Percentiles rank a stretch among this genome's conserved stretches.
Evolutionary conservation across 2,329 filamentous ascomycete genomes (phyloP).

Genomic region (Ophiocordyceps camponoti-rufipedis): DNA sequence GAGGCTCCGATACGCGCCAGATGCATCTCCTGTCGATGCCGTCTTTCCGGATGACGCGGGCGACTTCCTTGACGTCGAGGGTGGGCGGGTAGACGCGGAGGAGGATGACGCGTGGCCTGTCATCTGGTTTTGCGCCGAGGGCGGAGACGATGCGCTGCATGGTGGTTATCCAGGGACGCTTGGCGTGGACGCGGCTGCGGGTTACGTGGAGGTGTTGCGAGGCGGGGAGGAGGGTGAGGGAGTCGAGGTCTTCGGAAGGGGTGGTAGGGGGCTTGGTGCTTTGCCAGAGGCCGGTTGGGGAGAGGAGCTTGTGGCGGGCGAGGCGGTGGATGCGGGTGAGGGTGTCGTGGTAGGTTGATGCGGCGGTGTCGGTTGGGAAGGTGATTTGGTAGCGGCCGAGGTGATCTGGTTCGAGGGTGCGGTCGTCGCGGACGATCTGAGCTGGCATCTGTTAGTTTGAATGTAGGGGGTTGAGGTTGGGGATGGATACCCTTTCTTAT

Average conservation of each 20-base stretch:
- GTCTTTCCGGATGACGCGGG: constrained; percentile 21
- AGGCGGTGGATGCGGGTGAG: constrained; percentile 15
- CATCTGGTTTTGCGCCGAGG: constrained; percentile 4
- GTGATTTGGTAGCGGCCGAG: constrained; percentile 50
- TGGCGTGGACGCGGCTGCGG: constrained; percentile 6
- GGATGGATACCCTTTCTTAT: background rate
- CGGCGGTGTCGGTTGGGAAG: constrained; percentile 42
- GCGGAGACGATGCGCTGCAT: constrained; percentile 7
- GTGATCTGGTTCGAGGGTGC: constrained; percentile 35
- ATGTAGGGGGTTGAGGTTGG: background rate
- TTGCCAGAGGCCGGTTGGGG: constrained; percentile 12
- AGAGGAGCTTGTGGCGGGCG: constrained; percentile 12
- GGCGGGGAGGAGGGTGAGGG: constrained; percentile 12
- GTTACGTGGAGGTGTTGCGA: constrained; percentile 6
- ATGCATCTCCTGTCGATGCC: constrained; percentile 14
- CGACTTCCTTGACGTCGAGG: constrained; percentile 15
- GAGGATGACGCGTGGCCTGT: constrained; percentile 12
- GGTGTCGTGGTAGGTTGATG: constrained; percentile 35
- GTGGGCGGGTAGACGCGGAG: constrained; percentile 11
- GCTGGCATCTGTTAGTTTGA: constrained; percentile 15
- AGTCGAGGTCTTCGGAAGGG: constrained; percentile 8
- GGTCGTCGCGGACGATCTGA: constrained; percentile 44
- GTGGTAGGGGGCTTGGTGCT: constrained; percentile 7
- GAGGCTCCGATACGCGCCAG: constrained; percentile 8
- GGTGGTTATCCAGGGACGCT: constrained; percentile 9